Base-by-base conservation (phyloP, 2,329 filamentous ascomycete species). In the Rhytidhysteron rufulum region DNA sequence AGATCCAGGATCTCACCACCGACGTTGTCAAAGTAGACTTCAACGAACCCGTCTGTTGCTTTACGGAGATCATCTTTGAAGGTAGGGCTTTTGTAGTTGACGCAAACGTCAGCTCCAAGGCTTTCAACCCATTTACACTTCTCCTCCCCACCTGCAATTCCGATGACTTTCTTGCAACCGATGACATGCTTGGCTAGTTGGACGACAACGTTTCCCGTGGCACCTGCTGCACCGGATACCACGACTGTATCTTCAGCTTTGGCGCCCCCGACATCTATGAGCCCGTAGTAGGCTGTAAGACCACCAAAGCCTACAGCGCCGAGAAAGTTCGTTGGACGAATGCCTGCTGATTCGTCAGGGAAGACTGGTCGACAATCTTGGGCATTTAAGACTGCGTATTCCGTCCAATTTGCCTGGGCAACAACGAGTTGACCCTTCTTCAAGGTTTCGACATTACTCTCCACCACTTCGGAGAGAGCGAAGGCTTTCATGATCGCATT, bases 151-250 rank as follows among this genome's bases (percentile, higher is more conserved):
- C 75, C 74, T 1, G 75, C 72, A 39, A 79, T 76, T 9, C 75
- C 75, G 37, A 78, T 66, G 10, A 79, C 68, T 44, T 61, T 65
- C 55, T 67, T 72, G 32, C 70, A 69, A 5, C 70, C 64, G 11
- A 74, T 44, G 16, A 75, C 47, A 42, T 73, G 63, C 54, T 73
- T 74, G 5, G 74, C 75, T 46, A 79, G 73, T 57, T 79, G 75
- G 6, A 77, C 71, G 1, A 80, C 86, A 17, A 90, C 79, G 56
- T 75, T 82, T 1, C 86, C 86, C 0, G 86, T 89, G 0, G 86
- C 86, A 5, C 86, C 86, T 0, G 86, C 86, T 0, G 86, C 86
- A 4, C 85, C 86, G 8, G 81, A 85, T 0, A 91, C 82, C 7
- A 90, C 84, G 2, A 91, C 83, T 0, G 82, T 78, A 50, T 90